A percentile compares a stretch with the other conserved stretches of the same genome.
These are phyloP conservation scores for Sphaceloma murrayae DNA, from an alignment of 2,329 filamentous ascomycete species.

Conservation along the genomic window DNA sequence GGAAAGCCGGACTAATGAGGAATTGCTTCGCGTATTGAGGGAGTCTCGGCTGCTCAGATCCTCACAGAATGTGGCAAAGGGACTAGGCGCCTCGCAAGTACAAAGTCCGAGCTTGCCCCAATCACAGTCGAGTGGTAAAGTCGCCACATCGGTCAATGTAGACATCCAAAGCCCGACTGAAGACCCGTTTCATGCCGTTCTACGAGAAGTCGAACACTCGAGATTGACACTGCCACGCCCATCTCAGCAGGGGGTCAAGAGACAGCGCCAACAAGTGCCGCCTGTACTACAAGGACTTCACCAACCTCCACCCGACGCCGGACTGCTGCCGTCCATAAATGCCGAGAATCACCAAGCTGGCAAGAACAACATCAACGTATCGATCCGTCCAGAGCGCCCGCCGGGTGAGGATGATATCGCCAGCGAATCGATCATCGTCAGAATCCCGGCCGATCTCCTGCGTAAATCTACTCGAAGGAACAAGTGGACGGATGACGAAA, in stretches of 20 bases:
- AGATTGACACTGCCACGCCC: slow-evolving; percentile 31
- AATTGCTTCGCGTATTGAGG: slow-evolving; percentile 24
- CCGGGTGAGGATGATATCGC: no score
- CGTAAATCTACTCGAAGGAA: slow-evolving; percentile 28
- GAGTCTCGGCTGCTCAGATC: slow-evolving; percentile 16
- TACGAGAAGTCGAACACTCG: slow-evolving; percentile 23
- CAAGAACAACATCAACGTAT: no score
- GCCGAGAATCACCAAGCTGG: slow-evolving; percentile 30
- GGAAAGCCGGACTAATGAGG: slow-evolving; percentile 23
- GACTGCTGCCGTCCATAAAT: slow-evolving; percentile 52
- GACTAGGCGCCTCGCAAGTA: slow-evolving; percentile 2
- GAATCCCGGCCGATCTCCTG: neutral
- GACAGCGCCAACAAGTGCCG: slow-evolving; percentile 32
- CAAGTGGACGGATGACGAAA: slow-evolving; percentile 55
- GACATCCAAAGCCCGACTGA: slow-evolving; percentile 24
- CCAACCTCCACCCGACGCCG: slow-evolving; percentile 53
- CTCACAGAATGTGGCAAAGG: slow-evolving; percentile 9
- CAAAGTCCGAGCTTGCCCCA: slow-evolving; percentile 18
- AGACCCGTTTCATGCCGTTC: slow-evolving; percentile 18
- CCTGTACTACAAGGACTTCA: slow-evolving; percentile 50
- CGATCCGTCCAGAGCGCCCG: no score
- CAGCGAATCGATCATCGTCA: slow-evolving; percentile 26
- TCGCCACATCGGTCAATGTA: slow-evolving; percentile 30
- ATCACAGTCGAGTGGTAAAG: slow-evolving; percentile 27
- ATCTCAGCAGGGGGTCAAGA: slow-evolving; percentile 22